These are phyloP conservation scores for Biscogniauxia marginata DNA, from an alignment of 2,329 filamentous ascomycete species.

Conservation along the genomic window DNA sequence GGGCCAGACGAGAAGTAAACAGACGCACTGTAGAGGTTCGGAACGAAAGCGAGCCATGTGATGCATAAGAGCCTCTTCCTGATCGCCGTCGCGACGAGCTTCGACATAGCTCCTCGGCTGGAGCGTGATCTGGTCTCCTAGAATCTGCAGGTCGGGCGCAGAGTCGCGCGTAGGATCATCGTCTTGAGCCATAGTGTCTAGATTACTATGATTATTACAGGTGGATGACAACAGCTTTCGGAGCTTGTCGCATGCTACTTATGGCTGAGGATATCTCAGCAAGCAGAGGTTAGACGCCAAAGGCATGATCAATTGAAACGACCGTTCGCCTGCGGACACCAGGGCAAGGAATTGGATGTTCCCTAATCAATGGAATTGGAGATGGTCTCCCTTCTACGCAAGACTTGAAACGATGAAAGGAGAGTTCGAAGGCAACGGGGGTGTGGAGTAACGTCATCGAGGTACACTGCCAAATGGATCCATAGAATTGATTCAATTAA, in stretches of 20 bases:
- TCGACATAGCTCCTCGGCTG: conserved; percentile 70
- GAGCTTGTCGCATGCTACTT: neutral
- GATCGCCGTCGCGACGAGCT: conserved; percentile 47
- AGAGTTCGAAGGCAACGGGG: no score
- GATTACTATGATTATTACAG: neutral
- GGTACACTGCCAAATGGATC: neutral
- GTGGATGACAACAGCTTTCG: neutral
- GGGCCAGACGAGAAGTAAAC: neutral
- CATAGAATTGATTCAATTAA: no score
- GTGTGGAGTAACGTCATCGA: no score
- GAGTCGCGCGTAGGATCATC: conserved; percentile 46
- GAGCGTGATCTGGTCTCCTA: conserved; percentile 71
- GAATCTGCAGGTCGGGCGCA: conserved; percentile 74
- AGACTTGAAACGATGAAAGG: no score
- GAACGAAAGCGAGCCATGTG: conserved; percentile 84
- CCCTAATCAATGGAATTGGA: neutral
- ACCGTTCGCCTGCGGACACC: neutral
- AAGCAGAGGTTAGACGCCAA: neutral
- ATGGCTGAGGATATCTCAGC: neutral
- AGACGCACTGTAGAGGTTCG: conserved; percentile 55
- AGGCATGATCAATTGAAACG: neutral
- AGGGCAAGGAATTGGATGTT: neutral
- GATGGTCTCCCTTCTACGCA: no score
- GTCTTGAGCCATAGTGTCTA: conserved; percentile 38
- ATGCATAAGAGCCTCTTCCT: conserved; percentile 71